Conservation (phyloP, 805 yeast species). For the Scheffersomyces spartinae region DNA sequence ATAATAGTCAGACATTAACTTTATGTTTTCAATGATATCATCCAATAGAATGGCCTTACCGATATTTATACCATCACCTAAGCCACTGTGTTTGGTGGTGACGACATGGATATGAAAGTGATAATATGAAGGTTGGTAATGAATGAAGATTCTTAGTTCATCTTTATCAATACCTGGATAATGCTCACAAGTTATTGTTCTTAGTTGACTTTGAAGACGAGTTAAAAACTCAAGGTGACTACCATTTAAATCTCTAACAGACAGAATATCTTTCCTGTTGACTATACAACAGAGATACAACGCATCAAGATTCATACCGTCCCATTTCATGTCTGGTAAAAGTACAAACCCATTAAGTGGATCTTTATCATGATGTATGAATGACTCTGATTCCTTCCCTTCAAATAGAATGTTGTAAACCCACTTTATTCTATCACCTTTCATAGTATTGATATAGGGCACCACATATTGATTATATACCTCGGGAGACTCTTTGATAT, state of each 20-base stretch:
- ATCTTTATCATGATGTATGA: conserved; percentile 53
- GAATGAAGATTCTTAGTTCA: conserved; percentile 68
- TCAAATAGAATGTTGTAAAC: conserved; percentile 72
- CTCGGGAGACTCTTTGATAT: conserved; percentile 74
- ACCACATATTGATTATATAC: conserved; percentile 47
- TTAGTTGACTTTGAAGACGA: conserved; percentile 33
- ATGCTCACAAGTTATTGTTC: conserved; percentile 31
- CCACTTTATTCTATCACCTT: conserved; percentile 78
- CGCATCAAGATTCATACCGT: conserved; percentile 53
- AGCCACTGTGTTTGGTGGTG: conserved; percentile 55
- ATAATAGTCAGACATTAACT: conserved; percentile 43
- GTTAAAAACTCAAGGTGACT: conserved; percentile 50
- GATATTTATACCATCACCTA: conserved; percentile 52
- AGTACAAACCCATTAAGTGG: conserved; percentile 54
- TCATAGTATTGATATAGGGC: conserved; percentile 70
- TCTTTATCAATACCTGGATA: conserved; percentile 38
- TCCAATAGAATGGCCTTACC: conserved; percentile 81
- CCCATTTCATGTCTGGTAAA: conserved; percentile 97
- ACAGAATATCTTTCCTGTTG: conserved; percentile 52
- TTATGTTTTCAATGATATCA: conserved; percentile 66
- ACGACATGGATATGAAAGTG: conserved; percentile 92
- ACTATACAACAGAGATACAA: conserved; percentile 74
- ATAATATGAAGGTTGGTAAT: conserved; percentile 93
- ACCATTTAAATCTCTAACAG: conserved; percentile 62
- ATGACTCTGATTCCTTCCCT: conserved; percentile 76